phyloP scores from a whole-genome alignment of 2,329 filamentous ascomycete genomes.

The Metarhizium anisopliae region DNA sequence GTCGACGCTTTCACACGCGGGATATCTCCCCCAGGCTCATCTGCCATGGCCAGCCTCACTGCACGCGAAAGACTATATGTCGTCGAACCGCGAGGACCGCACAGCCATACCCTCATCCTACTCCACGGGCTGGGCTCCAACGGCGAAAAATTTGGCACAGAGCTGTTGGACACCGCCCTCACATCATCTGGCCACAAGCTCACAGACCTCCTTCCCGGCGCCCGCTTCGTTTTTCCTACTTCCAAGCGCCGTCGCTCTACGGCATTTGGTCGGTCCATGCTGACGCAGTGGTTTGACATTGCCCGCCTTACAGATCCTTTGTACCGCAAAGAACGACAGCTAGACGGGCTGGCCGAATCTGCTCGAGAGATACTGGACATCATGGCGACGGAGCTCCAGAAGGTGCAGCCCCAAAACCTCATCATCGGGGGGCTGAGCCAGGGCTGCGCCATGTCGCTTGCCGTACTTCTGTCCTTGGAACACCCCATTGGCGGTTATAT shows the following conservation, averaged over 20 bases:
- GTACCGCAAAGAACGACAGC: conserved; percentile 31
- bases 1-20: too few species aligned
- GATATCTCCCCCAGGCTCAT: too few species aligned
- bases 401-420: conserved; percentile 26
- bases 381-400: conserved; percentile 18
- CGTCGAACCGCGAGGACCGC: conserved; percentile 12
- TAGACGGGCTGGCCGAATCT: conserved; percentile 35
- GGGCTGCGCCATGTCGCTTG: conserved; percentile 38
- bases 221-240: conserved; percentile 43
- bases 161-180: conserved; percentile 20
- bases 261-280: conserved; percentile 29
- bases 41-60: too few species aligned
- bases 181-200: conserved; percentile 16
- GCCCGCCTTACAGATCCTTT: conserved; percentile 30
- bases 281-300: conserved; percentile 45
- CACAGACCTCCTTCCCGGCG: conserved; percentile 24
- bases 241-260: conserved; percentile 33
- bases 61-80: background rate
- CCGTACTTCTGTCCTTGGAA: conserved; percentile 30
- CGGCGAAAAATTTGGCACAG: conserved; percentile 23
- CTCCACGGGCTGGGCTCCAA: conserved; percentile 23
- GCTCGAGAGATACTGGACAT: conserved; percentile 23
- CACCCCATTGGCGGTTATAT: conserved; percentile 31
- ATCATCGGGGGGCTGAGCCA: conserved; percentile 44
- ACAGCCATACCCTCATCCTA: conserved; percentile 20